These are phyloP conservation scores for Malassezia psittaci DNA, from an alignment of 1,284 basidiomycete genomes.

Conservation along the genomic window DNA sequence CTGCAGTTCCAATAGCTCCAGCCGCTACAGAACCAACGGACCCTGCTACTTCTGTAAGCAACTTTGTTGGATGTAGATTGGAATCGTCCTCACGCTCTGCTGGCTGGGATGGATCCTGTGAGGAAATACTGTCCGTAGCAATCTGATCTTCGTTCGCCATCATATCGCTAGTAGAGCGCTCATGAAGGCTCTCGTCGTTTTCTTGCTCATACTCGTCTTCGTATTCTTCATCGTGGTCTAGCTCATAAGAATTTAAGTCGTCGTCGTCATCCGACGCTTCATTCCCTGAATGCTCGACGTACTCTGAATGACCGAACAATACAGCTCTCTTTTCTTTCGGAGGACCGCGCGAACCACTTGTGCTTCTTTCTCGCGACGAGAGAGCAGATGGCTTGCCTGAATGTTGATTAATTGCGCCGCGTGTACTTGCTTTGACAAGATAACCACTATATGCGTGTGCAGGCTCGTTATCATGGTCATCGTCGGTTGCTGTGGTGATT, in stretches of 20 bases:
- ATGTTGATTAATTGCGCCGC: conserved; percentile 21
- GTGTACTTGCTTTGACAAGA: conserved; percentile 33
- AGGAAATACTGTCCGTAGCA: too few species aligned
- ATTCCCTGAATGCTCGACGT: conserved; percentile 44
- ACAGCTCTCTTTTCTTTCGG: conserved; percentile 34
- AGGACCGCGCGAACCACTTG: conserved; percentile 21
- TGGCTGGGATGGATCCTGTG: too few species aligned
- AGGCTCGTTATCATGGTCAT: conserved; percentile 42
- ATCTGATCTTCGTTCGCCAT: not conserved
- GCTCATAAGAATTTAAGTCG: conserved; percentile 24
- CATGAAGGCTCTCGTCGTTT: conserved; percentile 19
- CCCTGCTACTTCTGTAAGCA: too few species aligned
- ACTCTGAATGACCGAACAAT: conserved; percentile 38
- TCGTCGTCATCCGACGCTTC: conserved; percentile 37
- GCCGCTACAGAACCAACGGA: too few species aligned
- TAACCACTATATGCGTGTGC: conserved; percentile 28
- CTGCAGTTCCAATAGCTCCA: too few species aligned
- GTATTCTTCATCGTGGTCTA: conserved; percentile 16
- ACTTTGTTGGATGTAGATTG: too few species aligned
- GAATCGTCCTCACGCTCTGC: too few species aligned
- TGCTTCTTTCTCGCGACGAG: conserved; percentile 33
- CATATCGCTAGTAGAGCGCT: not conserved
- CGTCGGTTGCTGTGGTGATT: conserved; percentile 42
- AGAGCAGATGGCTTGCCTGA: conserved; percentile 46
- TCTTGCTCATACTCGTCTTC: conserved; percentile 28